These are phyloP conservation scores for Chalaropsis ovoidea DNA, from an alignment of 2,329 filamentous ascomycete genomes.

Conservation along the genomic window DNA sequence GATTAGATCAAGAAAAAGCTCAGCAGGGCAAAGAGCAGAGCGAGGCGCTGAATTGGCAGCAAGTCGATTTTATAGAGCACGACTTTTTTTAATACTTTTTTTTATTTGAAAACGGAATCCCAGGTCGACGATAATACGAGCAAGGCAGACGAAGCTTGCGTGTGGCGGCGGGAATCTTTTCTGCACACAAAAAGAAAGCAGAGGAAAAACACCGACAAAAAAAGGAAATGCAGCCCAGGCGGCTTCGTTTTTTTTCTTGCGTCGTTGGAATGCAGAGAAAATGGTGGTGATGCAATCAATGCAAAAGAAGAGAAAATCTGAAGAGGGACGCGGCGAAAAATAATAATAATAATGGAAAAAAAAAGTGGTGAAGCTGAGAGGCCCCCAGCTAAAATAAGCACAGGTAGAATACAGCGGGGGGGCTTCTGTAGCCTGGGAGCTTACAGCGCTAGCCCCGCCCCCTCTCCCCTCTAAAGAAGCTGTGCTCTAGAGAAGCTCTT, in stretches of 20 bases:
- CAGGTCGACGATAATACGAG: not conserved
- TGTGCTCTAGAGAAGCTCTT: not conserved
- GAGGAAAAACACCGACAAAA: not conserved
- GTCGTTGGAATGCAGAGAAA: not conserved
- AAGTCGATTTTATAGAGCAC: not conserved
- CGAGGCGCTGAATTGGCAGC: not conserved
- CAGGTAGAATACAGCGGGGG: not conserved
- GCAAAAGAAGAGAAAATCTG: not conserved
- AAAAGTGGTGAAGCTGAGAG: not conserved
- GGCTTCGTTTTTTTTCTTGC: not conserved
- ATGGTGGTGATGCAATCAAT: not conserved
- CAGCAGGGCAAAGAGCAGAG: not conserved
- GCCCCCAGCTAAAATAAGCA: not conserved
- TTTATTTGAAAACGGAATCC: slow-evolving; percentile 3
- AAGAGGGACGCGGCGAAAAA: not conserved
- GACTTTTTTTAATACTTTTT: not conserved
- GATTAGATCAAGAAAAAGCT: slow-evolving; percentile 7
- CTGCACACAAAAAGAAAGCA: not conserved
- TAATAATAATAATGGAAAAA: not conserved
- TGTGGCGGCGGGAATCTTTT: not conserved
- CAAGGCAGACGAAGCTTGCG: slow-evolving; percentile 3
- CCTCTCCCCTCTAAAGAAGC: not conserved
- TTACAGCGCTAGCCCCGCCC: not conserved
- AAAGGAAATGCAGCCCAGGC: not conserved
- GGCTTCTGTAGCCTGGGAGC: not conserved